Percentiles rank a stretch among this genome's conserved stretches.
phyloP scores from a whole-genome alignment of 257 asterid genomes.

The Solanum etuberosum region DNA sequence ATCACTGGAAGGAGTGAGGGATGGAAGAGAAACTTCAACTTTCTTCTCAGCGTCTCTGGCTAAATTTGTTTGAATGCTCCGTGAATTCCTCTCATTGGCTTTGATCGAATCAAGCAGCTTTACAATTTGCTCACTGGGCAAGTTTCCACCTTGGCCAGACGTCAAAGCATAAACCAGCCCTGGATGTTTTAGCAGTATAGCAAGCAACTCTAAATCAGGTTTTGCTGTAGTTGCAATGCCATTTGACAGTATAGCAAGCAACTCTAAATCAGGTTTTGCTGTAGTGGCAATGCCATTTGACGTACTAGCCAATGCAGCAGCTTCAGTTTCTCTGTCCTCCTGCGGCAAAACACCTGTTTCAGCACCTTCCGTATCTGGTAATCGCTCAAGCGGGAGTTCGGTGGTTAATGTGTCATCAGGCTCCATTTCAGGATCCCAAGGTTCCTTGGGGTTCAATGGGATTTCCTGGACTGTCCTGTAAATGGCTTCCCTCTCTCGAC shows the following conservation, averaged over 20 bases:
- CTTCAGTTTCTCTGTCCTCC: slow-evolving; percentile 11
- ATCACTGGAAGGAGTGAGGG: slow-evolving; percentile 91
- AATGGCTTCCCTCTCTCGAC: slow-evolving; percentile 66
- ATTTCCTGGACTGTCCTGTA: slow-evolving; percentile 60
- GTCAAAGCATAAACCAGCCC: slow-evolving; percentile 83
- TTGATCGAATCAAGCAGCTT: slow-evolving; percentile 85
- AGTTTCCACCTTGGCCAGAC: slow-evolving; percentile 64
- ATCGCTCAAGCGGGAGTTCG: slow-evolving; percentile 64
- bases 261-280: slow-evolving; percentile 73
- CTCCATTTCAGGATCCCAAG: slow-evolving; percentile 98
- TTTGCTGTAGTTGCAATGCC: slow-evolving; percentile 29
- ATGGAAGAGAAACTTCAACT: slow-evolving; percentile 91
- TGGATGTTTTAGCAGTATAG: slow-evolving; percentile 68
- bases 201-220: slow-evolving; percentile 81
- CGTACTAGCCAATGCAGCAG: slow-evolving; percentile 22
- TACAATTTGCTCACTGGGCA: slow-evolving; percentile 53
- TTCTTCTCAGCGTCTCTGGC: slow-evolving; percentile 30
- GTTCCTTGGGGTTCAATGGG: slow-evolving; percentile 76
- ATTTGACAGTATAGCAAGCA: slow-evolving; percentile 39
- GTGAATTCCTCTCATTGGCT: slow-evolving; percentile 38
- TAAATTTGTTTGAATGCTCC: slow-evolving; percentile 31
- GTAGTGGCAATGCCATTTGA: slow-evolving; percentile 20
- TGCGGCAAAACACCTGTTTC: slow-evolving; percentile 21
- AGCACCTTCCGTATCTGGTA: slow-evolving; percentile 52
- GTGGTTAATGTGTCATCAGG: slow-evolving; percentile 77